Evolutionary conservation across 108 stramenopile species (phyloP).

Genomic region (Nitzschia inconspicua): DNA sequence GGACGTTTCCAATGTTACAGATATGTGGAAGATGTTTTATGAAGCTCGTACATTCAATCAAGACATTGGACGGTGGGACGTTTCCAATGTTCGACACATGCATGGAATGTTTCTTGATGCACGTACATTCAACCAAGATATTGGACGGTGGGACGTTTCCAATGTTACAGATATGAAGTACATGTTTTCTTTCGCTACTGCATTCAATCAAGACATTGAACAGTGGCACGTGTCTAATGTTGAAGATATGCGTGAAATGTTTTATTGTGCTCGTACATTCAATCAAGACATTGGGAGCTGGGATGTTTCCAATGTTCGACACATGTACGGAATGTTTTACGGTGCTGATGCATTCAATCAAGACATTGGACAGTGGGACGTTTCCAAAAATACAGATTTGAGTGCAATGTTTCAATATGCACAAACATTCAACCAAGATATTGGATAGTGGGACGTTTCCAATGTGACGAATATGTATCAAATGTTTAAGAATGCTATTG

Average conservation of each 20-base stretch:
- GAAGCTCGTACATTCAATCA: slow-evolving; percentile 29
- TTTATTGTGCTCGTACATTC: slow-evolving; percentile 21
- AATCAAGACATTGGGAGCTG: slow-evolving; percentile 22
- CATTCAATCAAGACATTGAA: slow-evolving; percentile 24
- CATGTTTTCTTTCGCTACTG: slow-evolving; percentile 27
- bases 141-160: slow-evolving; percentile 13
- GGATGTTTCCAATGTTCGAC: slow-evolving; percentile 14
- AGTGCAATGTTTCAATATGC: too few species aligned
- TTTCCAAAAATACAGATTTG: too few species aligned
- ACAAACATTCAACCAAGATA: too few species aligned
- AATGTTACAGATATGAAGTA: slow-evolving; percentile 14
- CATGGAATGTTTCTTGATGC: slow-evolving; percentile 11
- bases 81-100: slow-evolving; percentile 9
- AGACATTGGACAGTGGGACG: too few species aligned
- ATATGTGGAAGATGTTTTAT: slow-evolving; percentile 25
- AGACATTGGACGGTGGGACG: slow-evolving; percentile 24
- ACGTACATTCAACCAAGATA: slow-evolving; percentile 5
- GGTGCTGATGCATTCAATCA: too few species aligned
- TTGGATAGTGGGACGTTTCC: slow-evolving; percentile 12
- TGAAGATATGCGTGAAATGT: slow-evolving; percentile 14
- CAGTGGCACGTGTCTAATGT: slow-evolving; percentile 14
- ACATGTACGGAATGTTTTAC: too few species aligned
- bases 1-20: slow-evolving; percentile 4
- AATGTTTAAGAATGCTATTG: slow-evolving; percentile 14
- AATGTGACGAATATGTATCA: slow-evolving; percentile 18